Evolutionary conservation across 1,139 yeast genomes (phyloP).

Genomic region (Tardiomyces blankii): DNA sequence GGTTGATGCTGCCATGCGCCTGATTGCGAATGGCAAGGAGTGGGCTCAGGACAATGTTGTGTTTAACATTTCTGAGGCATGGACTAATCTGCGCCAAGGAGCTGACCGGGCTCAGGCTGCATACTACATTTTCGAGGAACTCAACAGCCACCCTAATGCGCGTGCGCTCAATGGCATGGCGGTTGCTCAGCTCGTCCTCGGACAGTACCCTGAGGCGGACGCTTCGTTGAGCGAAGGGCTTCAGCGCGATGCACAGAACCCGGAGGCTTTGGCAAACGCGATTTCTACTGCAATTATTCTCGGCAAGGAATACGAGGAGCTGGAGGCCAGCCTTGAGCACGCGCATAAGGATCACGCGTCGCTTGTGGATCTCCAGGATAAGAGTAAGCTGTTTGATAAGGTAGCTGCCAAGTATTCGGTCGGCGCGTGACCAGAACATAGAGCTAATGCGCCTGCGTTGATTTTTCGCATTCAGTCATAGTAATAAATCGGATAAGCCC

Average conservation of each 20-base stretch:
- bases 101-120: constrained; percentile 50
- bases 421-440: not conserved
- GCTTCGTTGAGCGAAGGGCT: constrained; percentile 35
- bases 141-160: constrained; percentile 37
- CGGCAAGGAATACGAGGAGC: constrained; percentile 34
- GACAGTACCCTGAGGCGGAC: constrained; percentile 38
- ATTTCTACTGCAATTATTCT: constrained; percentile 42
- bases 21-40: constrained; percentile 26
- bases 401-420: constrained; percentile 42
- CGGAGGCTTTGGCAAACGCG: constrained; percentile 48
- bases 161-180: constrained; percentile 38
- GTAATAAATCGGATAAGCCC: too few relatives aligned
- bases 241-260: constrained; percentile 25
- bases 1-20: constrained; percentile 23
- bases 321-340: constrained; percentile 32
- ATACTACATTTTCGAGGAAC: constrained; percentile 65
- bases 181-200: constrained; percentile 35
- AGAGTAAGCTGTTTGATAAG: constrained; percentile 43
- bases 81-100: constrained; percentile 48
- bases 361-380: constrained; percentile 40
- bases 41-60: constrained; percentile 60
- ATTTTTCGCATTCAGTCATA: too few relatives aligned
- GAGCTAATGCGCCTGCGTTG: too few relatives aligned
- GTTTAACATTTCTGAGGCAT: constrained; percentile 57
- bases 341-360: constrained; percentile 41